phyloP scores from a whole-genome alignment of 1,139 yeast genomes.

The Taphrina flavorubra region DNA sequence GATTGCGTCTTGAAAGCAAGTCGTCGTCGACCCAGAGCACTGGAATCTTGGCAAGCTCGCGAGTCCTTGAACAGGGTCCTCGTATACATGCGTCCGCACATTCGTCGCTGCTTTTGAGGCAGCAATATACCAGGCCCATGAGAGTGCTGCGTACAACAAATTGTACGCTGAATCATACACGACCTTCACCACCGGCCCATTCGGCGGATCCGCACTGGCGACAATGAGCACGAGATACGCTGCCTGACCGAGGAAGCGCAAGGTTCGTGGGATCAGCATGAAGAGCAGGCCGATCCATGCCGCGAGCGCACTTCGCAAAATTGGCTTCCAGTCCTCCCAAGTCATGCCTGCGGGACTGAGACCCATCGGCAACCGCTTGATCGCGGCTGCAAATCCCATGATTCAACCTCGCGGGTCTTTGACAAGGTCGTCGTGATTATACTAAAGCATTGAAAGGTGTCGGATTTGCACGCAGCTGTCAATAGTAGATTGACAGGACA shows the following conservation, averaged over 20 bases:
- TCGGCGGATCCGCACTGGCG: slow-evolving; percentile 39
- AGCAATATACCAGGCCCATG: slow-evolving; percentile 40
- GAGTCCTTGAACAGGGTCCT: slow-evolving; percentile 4
- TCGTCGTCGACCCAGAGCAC: slow-evolving; percentile 15
- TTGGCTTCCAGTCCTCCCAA: slow-evolving; percentile 38
- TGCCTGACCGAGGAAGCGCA: slow-evolving; percentile 37
- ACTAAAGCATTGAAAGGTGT: too few species aligned
- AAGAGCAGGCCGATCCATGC: slow-evolving; percentile 43
- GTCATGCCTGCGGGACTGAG: slow-evolving; percentile 16
- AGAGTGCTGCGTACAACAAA: slow-evolving; percentile 27
- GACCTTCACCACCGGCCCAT: slow-evolving; percentile 41
- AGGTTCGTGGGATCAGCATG: slow-evolving; percentile 37
- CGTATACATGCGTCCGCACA: slow-evolving; percentile 20
- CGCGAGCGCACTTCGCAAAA: slow-evolving; percentile 40
- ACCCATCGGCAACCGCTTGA: slow-evolving; percentile 1
- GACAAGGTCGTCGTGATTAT: too few species aligned
- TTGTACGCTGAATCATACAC: slow-evolving; percentile 30
- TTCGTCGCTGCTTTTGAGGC: slow-evolving; percentile 41
- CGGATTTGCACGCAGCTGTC: neutral
- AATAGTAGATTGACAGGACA: neutral
- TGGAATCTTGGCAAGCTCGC: slow-evolving; percentile 21
- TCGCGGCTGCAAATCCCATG: neutral
- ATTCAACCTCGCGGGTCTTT: neutral
- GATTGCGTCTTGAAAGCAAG: slow-evolving; percentile 39
- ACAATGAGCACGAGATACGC: slow-evolving; percentile 41